These are phyloP conservation scores for Wallacemonas sp. DNA, from an alignment of 208 protist species.

Conservation along the genomic window DNA sequence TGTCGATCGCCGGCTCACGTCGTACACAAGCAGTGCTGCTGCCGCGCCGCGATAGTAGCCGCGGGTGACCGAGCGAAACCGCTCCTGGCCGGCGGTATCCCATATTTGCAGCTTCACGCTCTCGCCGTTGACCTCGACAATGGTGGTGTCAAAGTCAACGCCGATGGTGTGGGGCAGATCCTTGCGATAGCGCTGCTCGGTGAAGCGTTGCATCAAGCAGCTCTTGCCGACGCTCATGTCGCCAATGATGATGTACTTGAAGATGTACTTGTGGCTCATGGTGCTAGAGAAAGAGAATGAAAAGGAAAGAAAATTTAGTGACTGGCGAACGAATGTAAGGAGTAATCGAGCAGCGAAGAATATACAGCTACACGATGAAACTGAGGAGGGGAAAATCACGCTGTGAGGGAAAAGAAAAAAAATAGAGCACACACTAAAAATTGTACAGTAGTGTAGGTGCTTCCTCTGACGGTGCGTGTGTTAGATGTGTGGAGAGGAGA, in stretches of 20 bases:
- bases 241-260: constrained; percentile 99
- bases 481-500: no score
- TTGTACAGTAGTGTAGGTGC: no score
- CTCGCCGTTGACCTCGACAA: constrained; percentile 95
- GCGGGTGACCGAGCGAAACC: constrained; percentile 93
- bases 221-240: constrained; percentile 98
- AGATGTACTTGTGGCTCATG: constrained; percentile 94
- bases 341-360: no score
- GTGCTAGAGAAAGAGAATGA: background rate
- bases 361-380: no score
- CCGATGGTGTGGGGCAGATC: constrained; percentile 98
- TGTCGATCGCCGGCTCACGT: constrained; percentile 91
- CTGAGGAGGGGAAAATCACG: no score
- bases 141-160: constrained; percentile 97
- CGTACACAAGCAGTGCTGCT: constrained; percentile 96
- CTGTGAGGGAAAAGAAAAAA: no score
- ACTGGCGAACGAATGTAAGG: background rate
- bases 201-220: constrained; percentile 98
- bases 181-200: constrained; percentile 95
- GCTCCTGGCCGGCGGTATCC: constrained; percentile 95
- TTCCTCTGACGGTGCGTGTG: no score
- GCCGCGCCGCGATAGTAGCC: constrained; percentile 97
- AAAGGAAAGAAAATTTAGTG: background rate
- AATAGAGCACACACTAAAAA: no score
- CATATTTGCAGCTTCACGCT: constrained; percentile 98